Percentiles rank a stretch among this genome's conserved stretches.
These are phyloP conservation scores for Hura crepitans DNA, from an alignment of 441 rosid species.

Conservation along the genomic window DNA sequence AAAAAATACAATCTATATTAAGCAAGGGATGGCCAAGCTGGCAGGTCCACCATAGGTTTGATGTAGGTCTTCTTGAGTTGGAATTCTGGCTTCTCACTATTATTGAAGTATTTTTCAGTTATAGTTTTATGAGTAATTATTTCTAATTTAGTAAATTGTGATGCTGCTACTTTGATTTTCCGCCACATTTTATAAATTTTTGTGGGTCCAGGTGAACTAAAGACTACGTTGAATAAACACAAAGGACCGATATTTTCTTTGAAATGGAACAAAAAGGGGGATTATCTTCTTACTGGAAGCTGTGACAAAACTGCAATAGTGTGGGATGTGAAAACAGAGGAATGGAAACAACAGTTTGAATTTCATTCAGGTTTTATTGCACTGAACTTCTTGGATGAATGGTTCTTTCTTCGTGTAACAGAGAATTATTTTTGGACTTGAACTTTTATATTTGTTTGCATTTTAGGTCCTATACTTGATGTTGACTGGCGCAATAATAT, in stretches of 20 bases:
- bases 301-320: constrained; percentile 94
- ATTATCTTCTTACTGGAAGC: constrained; percentile 97
- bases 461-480: constrained; percentile 92
- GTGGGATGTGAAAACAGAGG: constrained; percentile 97
- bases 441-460: constrained; percentile 1
- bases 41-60: neutral
- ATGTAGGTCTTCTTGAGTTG: neutral
- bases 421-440: constrained; percentile 5
- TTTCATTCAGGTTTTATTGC: constrained; percentile 65
- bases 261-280: constrained; percentile 99
- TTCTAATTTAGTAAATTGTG: neutral
- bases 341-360: constrained; percentile 91
- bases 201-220: constrained; percentile 62
- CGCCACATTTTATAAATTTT: constrained; percentile 7
- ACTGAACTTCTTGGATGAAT: constrained; percentile 8
- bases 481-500: constrained; percentile 98
- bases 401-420: neutral
- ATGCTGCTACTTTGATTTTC: neutral
- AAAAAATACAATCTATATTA: neutral
- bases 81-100: constrained; percentile 8
- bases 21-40: neutral
- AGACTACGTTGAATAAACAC: constrained; percentile 79
- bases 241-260: constrained; percentile 94
- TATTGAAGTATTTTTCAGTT: neutral
- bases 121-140: neutral